Evolutionary conservation across 1,284 basidiomycete species (phyloP).

Genomic region (Ceratobasidium sp.): DNA sequence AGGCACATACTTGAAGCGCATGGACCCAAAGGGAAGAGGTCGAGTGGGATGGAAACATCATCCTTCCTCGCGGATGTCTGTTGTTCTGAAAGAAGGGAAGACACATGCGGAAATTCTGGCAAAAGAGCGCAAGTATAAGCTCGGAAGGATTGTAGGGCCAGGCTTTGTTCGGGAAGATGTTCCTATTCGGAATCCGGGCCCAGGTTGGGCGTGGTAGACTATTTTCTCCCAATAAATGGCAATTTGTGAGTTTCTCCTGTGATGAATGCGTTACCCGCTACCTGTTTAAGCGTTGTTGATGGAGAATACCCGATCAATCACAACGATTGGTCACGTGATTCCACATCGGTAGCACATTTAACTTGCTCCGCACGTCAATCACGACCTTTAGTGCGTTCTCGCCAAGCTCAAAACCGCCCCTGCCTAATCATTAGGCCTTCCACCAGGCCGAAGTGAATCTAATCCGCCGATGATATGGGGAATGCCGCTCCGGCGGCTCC

Average conservation of each 20-base stretch:
- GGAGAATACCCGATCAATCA: too few relatives aligned
- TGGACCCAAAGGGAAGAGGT: constrained; percentile 90
- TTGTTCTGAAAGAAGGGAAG: constrained; percentile 86
- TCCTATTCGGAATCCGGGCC: constrained; percentile 77
- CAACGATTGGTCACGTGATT: too few relatives aligned
- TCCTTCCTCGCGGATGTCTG: constrained; percentile 79
- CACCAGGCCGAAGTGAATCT: too few relatives aligned
- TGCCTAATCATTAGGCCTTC: too few relatives aligned
- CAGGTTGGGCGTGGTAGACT: constrained; percentile 81
- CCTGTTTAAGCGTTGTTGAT: neutral
- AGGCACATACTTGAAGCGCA: constrained; percentile 71
- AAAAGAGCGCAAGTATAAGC: constrained; percentile 70
- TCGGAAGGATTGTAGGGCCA: constrained; percentile 82
- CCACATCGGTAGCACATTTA: too few relatives aligned
- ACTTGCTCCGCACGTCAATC: too few relatives aligned
- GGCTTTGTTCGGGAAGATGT: constrained; percentile 80
- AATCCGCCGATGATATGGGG: too few relatives aligned
- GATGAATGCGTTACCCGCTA: neutral
- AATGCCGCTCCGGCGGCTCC: neutral
- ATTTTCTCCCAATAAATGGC: constrained; percentile 51
- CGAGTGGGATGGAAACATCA: constrained; percentile 83
- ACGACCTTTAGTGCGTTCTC: too few relatives aligned
- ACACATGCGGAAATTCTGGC: constrained; percentile 76
- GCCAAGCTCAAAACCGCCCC: too few relatives aligned
- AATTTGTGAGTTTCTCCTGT: constrained; percentile 8